Base-by-base conservation (phyloP, 495 filamentous ascomycete genomes). In the Neurospora sp. region DNA sequence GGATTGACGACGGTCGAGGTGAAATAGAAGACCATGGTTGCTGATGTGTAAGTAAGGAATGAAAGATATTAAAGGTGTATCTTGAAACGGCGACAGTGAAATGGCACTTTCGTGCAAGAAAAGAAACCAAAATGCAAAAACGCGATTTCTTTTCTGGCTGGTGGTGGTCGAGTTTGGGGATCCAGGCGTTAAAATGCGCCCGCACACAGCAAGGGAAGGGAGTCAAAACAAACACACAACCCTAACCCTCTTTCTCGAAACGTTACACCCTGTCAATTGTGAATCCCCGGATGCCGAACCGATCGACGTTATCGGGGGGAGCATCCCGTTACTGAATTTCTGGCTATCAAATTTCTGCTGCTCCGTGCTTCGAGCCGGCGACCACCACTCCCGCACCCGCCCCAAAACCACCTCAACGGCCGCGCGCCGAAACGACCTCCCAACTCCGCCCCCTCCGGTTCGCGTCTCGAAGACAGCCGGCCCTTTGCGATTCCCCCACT, bases 1-100 rank as follows among this genome's bases (percentile, higher is more conserved):
- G 91, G 85, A 46, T 80, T 80, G 39, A 86, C 83, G 44, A 89
- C 88, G 69, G 89, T 94, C 9, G 95, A 98, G 3, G 90, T 96
- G 83, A 97, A 98, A 80, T 97, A 98, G 82, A 91, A 97, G 48
- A 99, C 96, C 96, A 99, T 99, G 12, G 73, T 80, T 76, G 65
- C n/a, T 53, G 37, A 38, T 44, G 37, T 3, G 20, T 74, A 41
- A 12, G 38, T 68, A 18, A 42, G 68, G 37, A 42, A 48, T 16
- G 8, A 39, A 31, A 65, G 1, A 38, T 69, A 37, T 31, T 31
- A n/a, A 70, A 48, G 18, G 31, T 71, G 16, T 70, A 69, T 48
- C 39, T 53, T 3, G 9, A 42, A 41, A 39, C 4, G 40, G 53
- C 10, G 53, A 35, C 5, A 61, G 31, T 16, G 27, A 35, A 61